These are phyloP conservation scores for Globisporangium ultimum DNA, from an alignment of 352 stramenopile genomes.

Conservation along the genomic window DNA sequence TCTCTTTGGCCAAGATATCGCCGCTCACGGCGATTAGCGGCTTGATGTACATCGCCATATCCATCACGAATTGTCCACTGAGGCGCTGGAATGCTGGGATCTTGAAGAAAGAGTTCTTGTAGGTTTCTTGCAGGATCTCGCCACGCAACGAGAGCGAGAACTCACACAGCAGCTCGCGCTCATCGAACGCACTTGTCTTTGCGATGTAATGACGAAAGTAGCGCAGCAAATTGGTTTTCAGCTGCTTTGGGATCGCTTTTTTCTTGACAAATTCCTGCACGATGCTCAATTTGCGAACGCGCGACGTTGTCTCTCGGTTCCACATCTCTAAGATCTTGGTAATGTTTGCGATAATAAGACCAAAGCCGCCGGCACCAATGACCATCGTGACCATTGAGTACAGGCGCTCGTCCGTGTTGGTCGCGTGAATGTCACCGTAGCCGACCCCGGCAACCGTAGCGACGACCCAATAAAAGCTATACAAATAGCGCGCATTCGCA, in stretches of 20 bases:
- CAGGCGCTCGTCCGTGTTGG: constrained; percentile 61
- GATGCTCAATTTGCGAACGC: constrained; percentile 55
- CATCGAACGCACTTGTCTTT: constrained; percentile 71
- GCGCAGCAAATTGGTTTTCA: constrained; percentile 50
- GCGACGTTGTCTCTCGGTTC: constrained; percentile 57
- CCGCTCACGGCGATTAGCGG: constrained; percentile 66
- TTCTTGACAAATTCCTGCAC: constrained; percentile 64
- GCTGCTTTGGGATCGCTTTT: constrained; percentile 45
- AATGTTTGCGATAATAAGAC: constrained; percentile 82
- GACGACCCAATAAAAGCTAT: constrained; percentile 85
- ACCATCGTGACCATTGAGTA: constrained; percentile 73
- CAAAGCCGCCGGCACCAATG: constrained; percentile 73
- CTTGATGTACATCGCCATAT: constrained; percentile 87
- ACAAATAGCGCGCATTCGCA: constrained; percentile 56
- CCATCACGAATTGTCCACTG: constrained; percentile 76
- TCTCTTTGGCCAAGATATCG: constrained; percentile 59
- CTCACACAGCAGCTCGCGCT: constrained; percentile 71
- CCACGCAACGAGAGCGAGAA: constrained; percentile 71
- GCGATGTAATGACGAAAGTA: constrained; percentile 84
- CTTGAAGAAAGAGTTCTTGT: constrained; percentile 68
- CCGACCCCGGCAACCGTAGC: constrained; percentile 76
- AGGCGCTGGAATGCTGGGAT: constrained; percentile 69
- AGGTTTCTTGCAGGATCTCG: constrained; percentile 75
- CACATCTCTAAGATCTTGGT: constrained; percentile 82
- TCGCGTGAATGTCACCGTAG: constrained; percentile 78